A percentile compares a stretch with the other conserved stretches of the same genome.
These are phyloP conservation scores for Dactylellina cionopaga DNA, from an alignment of 2,329 filamentous ascomycete genomes.

Conservation along the genomic window DNA sequence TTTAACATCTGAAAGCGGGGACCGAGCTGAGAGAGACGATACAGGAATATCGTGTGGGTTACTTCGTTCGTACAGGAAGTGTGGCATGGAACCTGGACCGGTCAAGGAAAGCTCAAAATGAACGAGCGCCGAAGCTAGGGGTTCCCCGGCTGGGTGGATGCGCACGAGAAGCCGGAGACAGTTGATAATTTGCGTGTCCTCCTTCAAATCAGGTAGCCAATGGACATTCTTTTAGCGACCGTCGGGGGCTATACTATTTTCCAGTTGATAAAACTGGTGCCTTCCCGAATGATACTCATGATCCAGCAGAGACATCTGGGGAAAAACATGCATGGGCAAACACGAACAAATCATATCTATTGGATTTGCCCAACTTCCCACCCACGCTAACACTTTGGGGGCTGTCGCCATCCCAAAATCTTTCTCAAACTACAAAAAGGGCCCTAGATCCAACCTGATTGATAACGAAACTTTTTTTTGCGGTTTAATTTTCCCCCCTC, in stretches of 20 bases:
- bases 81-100: conserved; percentile 30
- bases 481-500: neutral
- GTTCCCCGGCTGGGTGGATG: conserved; percentile 19
- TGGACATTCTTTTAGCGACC: conserved; percentile 36
- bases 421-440: conserved; percentile 33
- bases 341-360: conserved; percentile 10
- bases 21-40: conserved; percentile 5
- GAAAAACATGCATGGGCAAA: conserved; percentile 28
- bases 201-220: conserved; percentile 51
- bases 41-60: conserved; percentile 42
- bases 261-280: conserved; percentile 25
- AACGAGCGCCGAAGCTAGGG: conserved; percentile 44
- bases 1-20: conserved; percentile 53
- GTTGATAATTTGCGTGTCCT: conserved; percentile 29
- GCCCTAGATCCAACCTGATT: conserved; percentile 30
- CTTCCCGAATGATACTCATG: conserved; percentile 53
- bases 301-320: conserved; percentile 51
- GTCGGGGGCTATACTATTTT: conserved; percentile 44
- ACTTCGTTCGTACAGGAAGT: too few relatives aligned
- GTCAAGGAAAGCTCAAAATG: conserved; percentile 23
- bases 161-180: conserved; percentile 8
- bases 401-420: neutral
- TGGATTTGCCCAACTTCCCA: conserved; percentile 7
- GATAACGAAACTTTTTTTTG: conserved; percentile 21
- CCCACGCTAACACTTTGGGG: neutral